Percentiles rank a stretch among this genome's conserved stretches.
These are phyloP conservation scores for Zygotorulaspora danielsina DNA, from an alignment of 805 yeast genomes.

Conservation along the genomic window DNA sequence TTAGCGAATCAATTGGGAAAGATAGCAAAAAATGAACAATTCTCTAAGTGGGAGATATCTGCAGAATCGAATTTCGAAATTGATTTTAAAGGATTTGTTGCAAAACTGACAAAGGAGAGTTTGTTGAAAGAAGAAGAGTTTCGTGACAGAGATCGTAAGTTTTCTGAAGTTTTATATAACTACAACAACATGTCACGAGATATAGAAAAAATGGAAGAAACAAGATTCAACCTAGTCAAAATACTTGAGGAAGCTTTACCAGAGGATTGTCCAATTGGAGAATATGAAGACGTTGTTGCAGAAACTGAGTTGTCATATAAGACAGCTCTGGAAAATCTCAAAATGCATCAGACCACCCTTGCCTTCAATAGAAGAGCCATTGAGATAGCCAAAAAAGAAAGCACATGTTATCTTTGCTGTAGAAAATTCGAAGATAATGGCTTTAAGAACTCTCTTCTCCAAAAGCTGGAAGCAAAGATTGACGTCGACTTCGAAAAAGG, in stretches of 20 bases:
- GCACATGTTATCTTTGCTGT: conserved; percentile 69
- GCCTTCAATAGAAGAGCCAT: conserved; percentile 69
- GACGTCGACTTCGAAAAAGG: conserved; percentile 35
- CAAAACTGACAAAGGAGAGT: conserved; percentile 22
- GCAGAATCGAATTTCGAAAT: conserved; percentile 18
- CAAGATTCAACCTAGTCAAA: conserved; percentile 14
- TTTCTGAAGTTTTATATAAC: conserved; percentile 18
- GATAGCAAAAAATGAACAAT: conserved; percentile 11
- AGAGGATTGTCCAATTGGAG: conserved; percentile 42
- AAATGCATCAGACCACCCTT: conserved; percentile 63
- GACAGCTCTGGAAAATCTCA: conserved; percentile 58
- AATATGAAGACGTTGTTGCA: conserved; percentile 46
- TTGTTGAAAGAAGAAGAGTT: conserved; percentile 15
- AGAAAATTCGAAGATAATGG: conserved; percentile 51
- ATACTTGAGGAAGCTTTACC: conserved; percentile 34
- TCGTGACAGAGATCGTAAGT: conserved; percentile 13
- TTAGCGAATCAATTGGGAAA: conserved; percentile 8
- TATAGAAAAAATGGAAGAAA: conserved; percentile 10
- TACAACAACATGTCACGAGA: conserved; percentile 12
- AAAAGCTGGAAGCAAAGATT: conserved; percentile 32
- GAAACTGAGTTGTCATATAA: conserved; percentile 61
- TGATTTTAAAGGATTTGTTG: conserved; percentile 19
- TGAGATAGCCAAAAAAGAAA: conserved; percentile 50
- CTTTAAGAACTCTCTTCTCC: conserved; percentile 25
- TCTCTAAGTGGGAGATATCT: conserved; percentile 13